A percentile compares a stretch with the other conserved stretches of the same genome.
Conservation (phyloP, 2,329 filamentous ascomycete species). For the Scedosporium dehoogii region DNA sequence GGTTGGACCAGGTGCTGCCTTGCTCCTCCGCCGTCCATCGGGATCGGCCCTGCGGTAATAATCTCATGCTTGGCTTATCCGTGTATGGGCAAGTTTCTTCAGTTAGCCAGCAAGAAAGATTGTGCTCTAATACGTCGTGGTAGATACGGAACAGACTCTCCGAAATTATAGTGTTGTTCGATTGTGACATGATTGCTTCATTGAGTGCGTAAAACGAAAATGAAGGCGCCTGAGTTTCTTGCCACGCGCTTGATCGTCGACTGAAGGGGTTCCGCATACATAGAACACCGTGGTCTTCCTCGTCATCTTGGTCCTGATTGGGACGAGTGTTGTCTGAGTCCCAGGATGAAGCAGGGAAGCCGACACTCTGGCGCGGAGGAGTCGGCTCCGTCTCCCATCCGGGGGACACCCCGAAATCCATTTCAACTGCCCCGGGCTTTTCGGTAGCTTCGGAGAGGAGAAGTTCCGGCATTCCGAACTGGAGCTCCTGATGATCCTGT, state of each 20-base stretch:
- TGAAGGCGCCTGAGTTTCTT: background rate
- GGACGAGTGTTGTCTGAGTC: background rate
- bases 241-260: background rate
- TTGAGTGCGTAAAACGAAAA: constrained; percentile 11
- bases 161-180: constrained; percentile 27
- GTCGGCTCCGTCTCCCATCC: background rate
- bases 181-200: constrained; percentile 15
- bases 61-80: background rate
- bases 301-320: background rate
- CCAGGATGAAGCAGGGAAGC: background rate
- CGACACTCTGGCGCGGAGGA: background rate
- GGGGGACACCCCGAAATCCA: background rate
- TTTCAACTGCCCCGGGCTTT: background rate
- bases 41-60: background rate
- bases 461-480: background rate
- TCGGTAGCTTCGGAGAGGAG: background rate
- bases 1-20: constrained; percentile 33
- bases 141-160: constrained; percentile 37
- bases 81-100: constrained; percentile 42
- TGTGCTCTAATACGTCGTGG: constrained; percentile 43
- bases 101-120: constrained; percentile 42
- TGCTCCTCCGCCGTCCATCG: constrained; percentile 16
- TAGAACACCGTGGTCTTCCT: background rate
- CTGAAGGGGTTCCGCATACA: background rate
- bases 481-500: background rate